Evolutionary conservation across 768 basidiomycete genomes (phyloP).

Genomic region (Termitomyces titanicus): DNA sequence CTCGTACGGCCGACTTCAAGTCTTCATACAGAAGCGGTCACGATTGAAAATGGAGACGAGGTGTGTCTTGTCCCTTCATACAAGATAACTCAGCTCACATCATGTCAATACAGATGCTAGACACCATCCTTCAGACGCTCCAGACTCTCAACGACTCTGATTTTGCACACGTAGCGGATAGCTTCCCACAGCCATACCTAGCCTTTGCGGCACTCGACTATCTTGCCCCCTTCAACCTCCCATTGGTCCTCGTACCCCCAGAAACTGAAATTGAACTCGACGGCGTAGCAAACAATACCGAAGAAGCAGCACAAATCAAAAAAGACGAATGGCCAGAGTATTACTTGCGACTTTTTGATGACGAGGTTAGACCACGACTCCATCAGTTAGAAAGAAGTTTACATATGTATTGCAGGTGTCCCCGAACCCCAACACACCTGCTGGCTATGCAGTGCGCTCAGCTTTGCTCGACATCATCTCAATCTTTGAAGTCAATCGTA

Average conservation of each 20-base stretch:
- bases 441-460: slow-evolving; percentile 78
- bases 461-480: slow-evolving; percentile 74
- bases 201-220: slow-evolving; percentile 41
- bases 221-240: slow-evolving; percentile 60
- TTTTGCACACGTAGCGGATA: slow-evolving; percentile 52
- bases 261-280: slow-evolving; percentile 78
- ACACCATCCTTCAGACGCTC: slow-evolving; percentile 61
- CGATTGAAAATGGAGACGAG: slow-evolving; percentile 57
- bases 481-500: slow-evolving; percentile 94
- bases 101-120: slow-evolving; percentile 57
- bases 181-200: slow-evolving; percentile 65
- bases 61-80: slow-evolving; percentile 29
- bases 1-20: slow-evolving; percentile 61
- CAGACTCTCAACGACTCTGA: slow-evolving; percentile 56
- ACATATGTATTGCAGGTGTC: slow-evolving; percentile 52
- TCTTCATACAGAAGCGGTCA: slow-evolving; percentile 40
- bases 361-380: slow-evolving; percentile 31
- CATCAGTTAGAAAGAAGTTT: not conserved
- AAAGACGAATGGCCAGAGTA: slow-evolving; percentile 84
- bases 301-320: slow-evolving; percentile 69
- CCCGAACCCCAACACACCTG: slow-evolving; percentile 67
- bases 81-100: not conserved
- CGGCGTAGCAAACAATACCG: slow-evolving; percentile 60
- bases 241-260: slow-evolving; percentile 80
- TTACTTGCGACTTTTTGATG: slow-evolving; percentile 65